Conservation (phyloP, 805 yeast species). For the Lachancea mirantina region DNA sequence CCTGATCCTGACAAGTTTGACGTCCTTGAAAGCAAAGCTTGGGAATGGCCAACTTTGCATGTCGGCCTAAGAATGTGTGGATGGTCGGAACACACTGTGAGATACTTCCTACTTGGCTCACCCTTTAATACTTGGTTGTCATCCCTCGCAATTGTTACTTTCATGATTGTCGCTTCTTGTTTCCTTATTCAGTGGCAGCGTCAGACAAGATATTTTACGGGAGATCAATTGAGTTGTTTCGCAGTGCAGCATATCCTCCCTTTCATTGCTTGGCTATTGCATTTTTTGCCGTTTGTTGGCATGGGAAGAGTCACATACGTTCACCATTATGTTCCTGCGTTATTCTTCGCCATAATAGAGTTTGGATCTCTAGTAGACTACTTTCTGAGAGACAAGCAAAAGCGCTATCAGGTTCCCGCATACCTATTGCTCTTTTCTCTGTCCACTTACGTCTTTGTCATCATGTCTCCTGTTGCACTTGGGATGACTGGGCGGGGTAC, state of each 20-base stretch:
- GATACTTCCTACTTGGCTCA: slow-evolving; percentile 66
- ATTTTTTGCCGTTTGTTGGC: slow-evolving; percentile 77
- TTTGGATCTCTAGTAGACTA: slow-evolving; percentile 31
- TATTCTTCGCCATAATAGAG: slow-evolving; percentile 85
- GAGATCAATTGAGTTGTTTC: slow-evolving; percentile 35
- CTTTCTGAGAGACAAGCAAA: slow-evolving; percentile 16
- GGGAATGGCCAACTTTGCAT: slow-evolving; percentile 86
- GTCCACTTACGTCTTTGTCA: slow-evolving; percentile 50
- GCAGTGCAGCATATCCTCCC: slow-evolving; percentile 72
- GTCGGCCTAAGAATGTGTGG: slow-evolving; percentile 71
- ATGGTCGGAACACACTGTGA: slow-evolving; percentile 54
- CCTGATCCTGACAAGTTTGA: slow-evolving; percentile 75
- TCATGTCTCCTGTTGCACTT: slow-evolving; percentile 61
- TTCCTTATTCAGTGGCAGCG: slow-evolving; percentile 58
- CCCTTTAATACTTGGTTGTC: slow-evolving; percentile 78
- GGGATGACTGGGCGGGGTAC: slow-evolving; percentile 64
- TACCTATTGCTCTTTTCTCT: slow-evolving; percentile 22
- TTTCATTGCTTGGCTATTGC: slow-evolving; percentile 84
- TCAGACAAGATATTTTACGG: slow-evolving; percentile 45
- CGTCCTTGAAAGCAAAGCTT: slow-evolving; percentile 61
- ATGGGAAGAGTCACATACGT: slow-evolving; percentile 97
- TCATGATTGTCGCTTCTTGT: slow-evolving; percentile 37
- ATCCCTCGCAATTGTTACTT: slow-evolving; percentile 47
- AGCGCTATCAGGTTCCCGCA: background rate
- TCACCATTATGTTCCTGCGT: slow-evolving; percentile 93